These are phyloP conservation scores for Leptodontidium sp. DNA, from an alignment of 2,329 filamentous ascomycete species.

Conservation along the genomic window DNA sequence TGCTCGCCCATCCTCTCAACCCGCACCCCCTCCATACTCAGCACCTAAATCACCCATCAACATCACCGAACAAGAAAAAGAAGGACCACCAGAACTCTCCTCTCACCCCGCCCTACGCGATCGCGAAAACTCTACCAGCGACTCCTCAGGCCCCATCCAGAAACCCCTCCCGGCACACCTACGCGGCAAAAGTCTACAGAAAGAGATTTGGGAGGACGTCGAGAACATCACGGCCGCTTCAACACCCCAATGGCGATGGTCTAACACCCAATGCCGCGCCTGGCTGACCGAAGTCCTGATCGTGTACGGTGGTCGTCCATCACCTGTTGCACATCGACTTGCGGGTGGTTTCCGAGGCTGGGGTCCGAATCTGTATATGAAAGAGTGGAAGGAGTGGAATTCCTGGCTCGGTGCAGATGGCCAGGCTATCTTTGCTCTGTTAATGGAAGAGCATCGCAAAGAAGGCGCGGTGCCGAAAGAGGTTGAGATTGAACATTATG, in stretches of 20 bases:
- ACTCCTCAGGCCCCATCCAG: neutral
- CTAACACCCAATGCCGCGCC: constrained; percentile 20
- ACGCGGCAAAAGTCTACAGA: neutral
- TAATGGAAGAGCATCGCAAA: constrained; percentile 41
- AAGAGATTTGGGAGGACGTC: neutral
- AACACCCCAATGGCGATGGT: constrained; percentile 21
- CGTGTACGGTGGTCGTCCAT: constrained; percentile 11
- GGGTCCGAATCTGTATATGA: constrained; percentile 26
- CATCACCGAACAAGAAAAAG: constrained; percentile 10
- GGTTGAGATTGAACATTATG: constrained; percentile 22
- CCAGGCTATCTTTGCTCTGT: constrained; percentile 20
- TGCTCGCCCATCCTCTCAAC: neutral
- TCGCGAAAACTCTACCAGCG: too few species aligned
- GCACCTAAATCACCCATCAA: constrained; percentile 9
- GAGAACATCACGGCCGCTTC: constrained; percentile 8
- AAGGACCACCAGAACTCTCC: constrained; percentile 18
- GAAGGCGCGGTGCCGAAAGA: constrained; percentile 68
- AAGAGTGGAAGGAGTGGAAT: constrained; percentile 19
- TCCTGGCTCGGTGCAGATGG: constrained; percentile 22
- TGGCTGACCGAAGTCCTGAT: constrained; percentile 24
- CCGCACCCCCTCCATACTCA: constrained; percentile 7
- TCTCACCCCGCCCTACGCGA: constrained; percentile 9
- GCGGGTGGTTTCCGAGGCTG: constrained; percentile 22
- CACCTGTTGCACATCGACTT: neutral
- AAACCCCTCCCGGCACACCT: neutral